A percentile compares a stretch with the other conserved stretches of the same genome.
phyloP scores from a whole-genome alignment of 352 stramenopile species.

The Phytophthora tubulina region DNA sequence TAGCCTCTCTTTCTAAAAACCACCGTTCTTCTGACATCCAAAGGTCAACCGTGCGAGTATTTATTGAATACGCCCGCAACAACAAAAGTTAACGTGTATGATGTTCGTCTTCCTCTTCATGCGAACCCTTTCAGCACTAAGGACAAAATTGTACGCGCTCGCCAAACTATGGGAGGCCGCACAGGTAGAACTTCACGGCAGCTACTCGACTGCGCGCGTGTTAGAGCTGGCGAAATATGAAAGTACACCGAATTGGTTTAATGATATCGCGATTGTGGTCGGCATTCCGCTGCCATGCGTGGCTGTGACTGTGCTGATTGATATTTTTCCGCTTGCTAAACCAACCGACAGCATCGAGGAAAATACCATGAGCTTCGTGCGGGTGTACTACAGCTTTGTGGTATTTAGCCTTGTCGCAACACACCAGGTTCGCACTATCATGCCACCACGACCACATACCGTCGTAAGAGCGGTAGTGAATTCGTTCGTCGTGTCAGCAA shows the following conservation, averaged over 20 bases:
- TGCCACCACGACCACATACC: not conserved
- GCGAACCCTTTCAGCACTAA: not conserved
- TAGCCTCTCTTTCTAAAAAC: no score
- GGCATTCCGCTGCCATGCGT: constrained; percentile 21
- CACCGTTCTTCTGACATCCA: no score
- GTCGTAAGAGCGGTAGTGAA: not conserved
- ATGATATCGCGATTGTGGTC: constrained; percentile 10
- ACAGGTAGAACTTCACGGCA: constrained; percentile 14
- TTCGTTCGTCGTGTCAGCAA: constrained; percentile 10
- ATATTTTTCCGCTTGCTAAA: constrained; percentile 18
- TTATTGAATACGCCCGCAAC: no score
- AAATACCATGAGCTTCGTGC: constrained; percentile 19
- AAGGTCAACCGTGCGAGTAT: no score
- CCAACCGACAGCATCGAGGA: not conserved
- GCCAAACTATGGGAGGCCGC: not conserved
- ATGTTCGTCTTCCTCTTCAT: not conserved
- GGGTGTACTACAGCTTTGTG: constrained; percentile 20
- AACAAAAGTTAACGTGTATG: no score
- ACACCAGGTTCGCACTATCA: constrained; percentile 20
- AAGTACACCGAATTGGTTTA: constrained; percentile 7
- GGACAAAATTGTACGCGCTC: not conserved
- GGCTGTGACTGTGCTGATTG: constrained; percentile 8
- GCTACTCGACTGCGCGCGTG: constrained; percentile 9
- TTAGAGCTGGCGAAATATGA: constrained; percentile 2
- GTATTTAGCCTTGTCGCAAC: constrained; percentile 27